Evolutionary conservation across 768 basidiomycete genomes (phyloP).

Genomic region (Phylloporus sp.): DNA sequence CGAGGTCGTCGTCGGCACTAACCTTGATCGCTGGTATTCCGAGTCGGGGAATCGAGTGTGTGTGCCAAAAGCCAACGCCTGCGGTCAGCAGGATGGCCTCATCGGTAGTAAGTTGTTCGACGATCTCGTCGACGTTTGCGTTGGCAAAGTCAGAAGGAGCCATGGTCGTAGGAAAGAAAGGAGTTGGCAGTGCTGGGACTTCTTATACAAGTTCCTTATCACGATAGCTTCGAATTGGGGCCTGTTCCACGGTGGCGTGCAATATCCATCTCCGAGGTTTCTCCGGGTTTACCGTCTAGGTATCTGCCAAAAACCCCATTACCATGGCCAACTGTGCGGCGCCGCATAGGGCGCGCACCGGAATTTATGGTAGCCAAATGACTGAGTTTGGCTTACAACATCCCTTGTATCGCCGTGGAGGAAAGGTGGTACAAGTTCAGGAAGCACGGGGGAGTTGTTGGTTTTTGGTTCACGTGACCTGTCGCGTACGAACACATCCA

Average conservation of each 20-base stretch:
- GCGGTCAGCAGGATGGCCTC: constrained; percentile 70
- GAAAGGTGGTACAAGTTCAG: no score
- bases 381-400: no score
- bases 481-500: neutral
- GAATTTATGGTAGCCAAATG: no score
- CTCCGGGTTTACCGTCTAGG: constrained; percentile 2
- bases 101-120: constrained; percentile 65
- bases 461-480: constrained; percentile 26
- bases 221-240: neutral
- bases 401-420: no score
- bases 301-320: neutral
- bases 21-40: constrained; percentile 70
- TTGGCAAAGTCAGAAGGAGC: constrained; percentile 64
- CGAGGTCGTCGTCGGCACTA: constrained; percentile 7
- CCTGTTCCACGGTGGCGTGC: constrained; percentile 19
- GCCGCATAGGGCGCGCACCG: neutral
- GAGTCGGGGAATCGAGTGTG: constrained; percentile 56
- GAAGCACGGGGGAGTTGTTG: constrained; percentile 5
- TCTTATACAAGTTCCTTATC: no score
- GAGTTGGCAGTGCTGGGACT: no score
- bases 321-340: neutral
- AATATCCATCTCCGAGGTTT: constrained; percentile 9
- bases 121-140: constrained; percentile 53
- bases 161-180: constrained; percentile 37
- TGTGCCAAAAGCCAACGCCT: constrained; percentile 77